Conservation (phyloP, 768 basidiomycete genomes). For the Hericium erinaceus region DNA sequence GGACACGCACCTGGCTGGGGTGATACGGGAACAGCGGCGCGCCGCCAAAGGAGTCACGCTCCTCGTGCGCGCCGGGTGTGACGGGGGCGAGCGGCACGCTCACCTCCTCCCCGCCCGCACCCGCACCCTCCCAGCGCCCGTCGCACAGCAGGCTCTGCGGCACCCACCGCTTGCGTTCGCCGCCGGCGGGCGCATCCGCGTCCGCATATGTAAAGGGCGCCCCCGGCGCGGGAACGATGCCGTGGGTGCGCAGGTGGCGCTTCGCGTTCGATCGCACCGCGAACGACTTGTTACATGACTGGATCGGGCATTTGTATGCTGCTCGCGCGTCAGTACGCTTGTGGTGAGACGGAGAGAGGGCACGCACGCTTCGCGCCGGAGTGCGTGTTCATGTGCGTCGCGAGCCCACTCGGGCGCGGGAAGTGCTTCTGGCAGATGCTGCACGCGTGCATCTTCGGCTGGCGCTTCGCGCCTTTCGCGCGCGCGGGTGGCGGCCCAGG, state of each 20-base stretch:
- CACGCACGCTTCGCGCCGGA: conserved; percentile 41
- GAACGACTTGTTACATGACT: conserved; percentile 57
- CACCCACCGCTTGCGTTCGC: conserved; percentile 26
- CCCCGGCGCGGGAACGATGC: conserved; percentile 41
- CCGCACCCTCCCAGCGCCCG: background rate
- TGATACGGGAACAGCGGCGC: conserved; percentile 25
- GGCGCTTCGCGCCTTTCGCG: conserved; percentile 6
- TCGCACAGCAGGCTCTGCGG: conserved; percentile 22
- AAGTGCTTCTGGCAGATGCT: conserved; percentile 34
- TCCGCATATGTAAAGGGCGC: conserved; percentile 25
- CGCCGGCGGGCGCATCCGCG: conserved; percentile 13
- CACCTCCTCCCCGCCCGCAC: too few species aligned
- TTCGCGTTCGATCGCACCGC: conserved; percentile 77
- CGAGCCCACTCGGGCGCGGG: conserved; percentile 41
- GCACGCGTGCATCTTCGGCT: conserved; percentile 40
- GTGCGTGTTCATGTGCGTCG: conserved; percentile 46
- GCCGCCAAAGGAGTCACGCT: conserved; percentile 22
- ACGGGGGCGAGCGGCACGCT: conserved; percentile 22
- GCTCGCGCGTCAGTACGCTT: background rate
- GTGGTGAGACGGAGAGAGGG: background rate
- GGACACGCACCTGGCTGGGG: conserved; percentile 22
- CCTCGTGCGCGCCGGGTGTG: conserved; percentile 25
- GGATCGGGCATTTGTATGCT: conserved; percentile 43
- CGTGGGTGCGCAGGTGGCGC: conserved; percentile 71
- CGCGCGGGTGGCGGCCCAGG: background rate